These are phyloP conservation scores for Pholiota molesta DNA, from an alignment of 768 basidiomycete species.

Conservation along the genomic window DNA sequence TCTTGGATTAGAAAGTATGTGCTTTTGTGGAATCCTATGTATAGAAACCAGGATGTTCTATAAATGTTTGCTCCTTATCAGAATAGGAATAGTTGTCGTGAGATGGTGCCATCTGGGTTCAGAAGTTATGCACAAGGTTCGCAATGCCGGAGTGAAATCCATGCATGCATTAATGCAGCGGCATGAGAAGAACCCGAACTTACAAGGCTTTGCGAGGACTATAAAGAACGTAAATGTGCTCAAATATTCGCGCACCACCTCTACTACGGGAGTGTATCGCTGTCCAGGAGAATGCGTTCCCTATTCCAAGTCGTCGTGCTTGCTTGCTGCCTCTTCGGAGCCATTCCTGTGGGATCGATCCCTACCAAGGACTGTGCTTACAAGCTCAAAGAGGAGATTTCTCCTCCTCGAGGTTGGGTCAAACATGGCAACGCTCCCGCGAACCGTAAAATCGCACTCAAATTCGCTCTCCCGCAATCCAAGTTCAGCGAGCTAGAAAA, in stretches of 20 bases:
- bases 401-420: constrained; percentile 52
- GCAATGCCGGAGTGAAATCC: background rate
- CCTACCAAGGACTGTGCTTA: constrained; percentile 25
- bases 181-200: background rate
- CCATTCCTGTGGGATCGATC: constrained; percentile 21
- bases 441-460: constrained; percentile 53
- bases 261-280: background rate
- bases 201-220: background rate
- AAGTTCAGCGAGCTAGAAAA: constrained; percentile 51
- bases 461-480: constrained; percentile 57
- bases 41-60: background rate
- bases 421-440: constrained; percentile 45
- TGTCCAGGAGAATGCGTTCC: constrained; percentile 16
- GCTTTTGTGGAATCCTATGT: background rate
- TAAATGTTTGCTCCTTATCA: background rate
- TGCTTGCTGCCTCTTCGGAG: constrained; percentile 18
- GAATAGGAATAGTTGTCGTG: background rate
- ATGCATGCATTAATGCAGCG: background rate
- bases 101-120: background rate
- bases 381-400: constrained; percentile 37
- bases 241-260: background rate
- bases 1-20: background rate
- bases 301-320: constrained; percentile 17
- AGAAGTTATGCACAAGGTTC: background rate
- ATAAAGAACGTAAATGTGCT: background rate